Evolutionary conservation across 176 grass and related monocot species (phyloP).

Genomic region (Oryza punctata): DNA sequence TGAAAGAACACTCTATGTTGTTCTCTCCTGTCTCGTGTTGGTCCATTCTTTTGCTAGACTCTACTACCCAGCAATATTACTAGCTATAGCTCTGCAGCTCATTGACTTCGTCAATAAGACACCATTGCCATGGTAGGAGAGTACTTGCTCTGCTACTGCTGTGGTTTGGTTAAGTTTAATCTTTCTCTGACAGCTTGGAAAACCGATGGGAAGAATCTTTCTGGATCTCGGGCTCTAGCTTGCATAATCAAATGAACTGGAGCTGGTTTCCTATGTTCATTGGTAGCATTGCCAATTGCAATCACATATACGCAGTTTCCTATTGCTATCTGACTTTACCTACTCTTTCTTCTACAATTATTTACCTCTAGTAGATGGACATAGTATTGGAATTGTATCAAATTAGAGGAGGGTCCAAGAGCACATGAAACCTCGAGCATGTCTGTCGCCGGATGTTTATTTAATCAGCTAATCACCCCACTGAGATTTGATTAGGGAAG

Average conservation of each 20-base stretch:
- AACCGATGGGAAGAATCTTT: constrained; percentile 51
- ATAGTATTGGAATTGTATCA: background rate
- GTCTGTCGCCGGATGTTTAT: constrained; percentile 50
- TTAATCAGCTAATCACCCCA: constrained; percentile 32
- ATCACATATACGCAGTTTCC: background rate
- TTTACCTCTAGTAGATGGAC: constrained; percentile 32
- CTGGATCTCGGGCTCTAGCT: constrained; percentile 47
- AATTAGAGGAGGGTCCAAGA: constrained; percentile 25
- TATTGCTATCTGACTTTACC: background rate
- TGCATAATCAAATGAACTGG: constrained; percentile 36
- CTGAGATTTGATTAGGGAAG: constrained; percentile 36
- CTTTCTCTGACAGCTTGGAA: constrained; percentile 40
- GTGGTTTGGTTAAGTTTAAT: constrained; percentile 10
- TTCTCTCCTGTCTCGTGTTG: constrained; percentile 20
- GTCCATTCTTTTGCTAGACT: background rate
- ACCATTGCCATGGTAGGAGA: constrained; percentile 1
- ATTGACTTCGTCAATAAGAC: constrained; percentile 46
- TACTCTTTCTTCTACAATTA: constrained; percentile 16
- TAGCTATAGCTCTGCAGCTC: constrained; percentile 23
- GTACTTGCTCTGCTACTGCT: background rate
- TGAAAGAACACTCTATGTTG: constrained; percentile 50
- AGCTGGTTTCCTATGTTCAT: constrained; percentile 41
- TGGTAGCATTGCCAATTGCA: background rate
- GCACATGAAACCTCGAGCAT: constrained; percentile 67
- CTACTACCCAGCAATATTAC: constrained; percentile 4